A percentile compares a stretch with the other conserved stretches of the same genome.
phyloP scores from a whole-genome alignment of 164 flowering plant species.

The Vitis cinerea region DNA sequence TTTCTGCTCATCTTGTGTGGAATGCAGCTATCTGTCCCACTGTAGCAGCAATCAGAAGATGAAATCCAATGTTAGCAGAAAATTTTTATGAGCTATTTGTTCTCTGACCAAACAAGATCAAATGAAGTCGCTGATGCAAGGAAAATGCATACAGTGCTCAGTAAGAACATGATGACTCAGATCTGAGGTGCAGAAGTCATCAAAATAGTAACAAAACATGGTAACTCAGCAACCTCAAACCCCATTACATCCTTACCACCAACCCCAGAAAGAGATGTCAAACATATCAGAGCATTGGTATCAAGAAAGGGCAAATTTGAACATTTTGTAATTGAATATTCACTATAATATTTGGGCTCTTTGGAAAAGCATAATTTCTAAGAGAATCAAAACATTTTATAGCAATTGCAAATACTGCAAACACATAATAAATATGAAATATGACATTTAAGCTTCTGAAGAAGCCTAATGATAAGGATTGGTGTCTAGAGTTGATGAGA shows the following conservation, averaged over 20 bases:
- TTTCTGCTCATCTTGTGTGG: constrained; percentile 48
- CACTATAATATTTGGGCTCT: neutral
- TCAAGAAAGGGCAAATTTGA: neutral
- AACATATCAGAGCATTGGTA: too few relatives aligned
- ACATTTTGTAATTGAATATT: neutral
- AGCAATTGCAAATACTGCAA: neutral
- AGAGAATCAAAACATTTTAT: neutral
- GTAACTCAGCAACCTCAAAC: too few relatives aligned
- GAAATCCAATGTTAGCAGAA: too few relatives aligned
- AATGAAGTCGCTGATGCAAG: neutral
- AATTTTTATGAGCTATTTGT: too few relatives aligned
- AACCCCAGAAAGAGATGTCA: too few relatives aligned
- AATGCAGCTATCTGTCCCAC: constrained; percentile 8
- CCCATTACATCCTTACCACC: too few relatives aligned
- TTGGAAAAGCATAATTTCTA: neutral
- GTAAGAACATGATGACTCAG: too few relatives aligned
- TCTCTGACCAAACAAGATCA: neutral
- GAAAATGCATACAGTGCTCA: neutral
- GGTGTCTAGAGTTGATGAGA: neutral
- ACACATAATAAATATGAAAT: too few relatives aligned
- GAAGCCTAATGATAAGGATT: too few relatives aligned
- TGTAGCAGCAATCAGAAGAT: constrained; percentile 22
- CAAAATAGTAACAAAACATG: neutral
- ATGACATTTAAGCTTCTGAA: too few relatives aligned
- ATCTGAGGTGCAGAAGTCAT: neutral